Base-by-base conservation (phyloP, 305 asterid genomes). In the Rubia occidens region DNA sequence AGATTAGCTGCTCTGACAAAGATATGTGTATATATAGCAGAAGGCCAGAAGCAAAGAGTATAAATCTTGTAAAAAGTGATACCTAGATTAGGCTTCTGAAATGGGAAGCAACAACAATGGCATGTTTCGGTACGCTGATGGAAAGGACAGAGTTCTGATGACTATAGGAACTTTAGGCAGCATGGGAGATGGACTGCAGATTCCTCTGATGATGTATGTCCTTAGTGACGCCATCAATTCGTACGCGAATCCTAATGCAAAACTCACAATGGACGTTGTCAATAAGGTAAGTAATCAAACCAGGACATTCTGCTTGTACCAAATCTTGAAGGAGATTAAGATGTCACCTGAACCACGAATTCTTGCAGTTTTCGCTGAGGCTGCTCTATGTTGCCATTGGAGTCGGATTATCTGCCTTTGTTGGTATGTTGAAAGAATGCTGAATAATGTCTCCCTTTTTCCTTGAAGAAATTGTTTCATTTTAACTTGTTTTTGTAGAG, bases 121-220 rank as follows among this genome's bases (percentile, higher is more conserved):
- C 65, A 87, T 91, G 44, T 89, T 91, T 68, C 80, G 93, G 17
- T 89, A 89, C 74, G 97, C 96, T 10, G 96, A 91, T 61, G 54
- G 78, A 61, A 67, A 47, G 20, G 97, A 91, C 81, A 91, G 84
- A 75, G 0, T 87, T 68, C 79, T 88, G 51, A 89, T 91, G 95
- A 78, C 81, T 2, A 74, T 87, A 5, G 97, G 97, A 42, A 82
- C 87, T 11, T 66, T 91, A 71, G 97, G 97, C 7, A 83, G 96
- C 80, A 82, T 91, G 20, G 97, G 97, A 75, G 97, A 91, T 85
- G 97, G 97, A 14, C 44, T 91, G 76, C 96, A 88, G 70, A 72
- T 91, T 73, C 96, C 97, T 32, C 86, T 91, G 13, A 87, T 68
- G 82, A 88, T 89, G 97, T 91, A 71, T 71, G 88, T 91, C 39